These are phyloP conservation scores for Musa troglodytarum DNA, from an alignment of 176 grass and related monocot genomes.

Conservation along the genomic window DNA sequence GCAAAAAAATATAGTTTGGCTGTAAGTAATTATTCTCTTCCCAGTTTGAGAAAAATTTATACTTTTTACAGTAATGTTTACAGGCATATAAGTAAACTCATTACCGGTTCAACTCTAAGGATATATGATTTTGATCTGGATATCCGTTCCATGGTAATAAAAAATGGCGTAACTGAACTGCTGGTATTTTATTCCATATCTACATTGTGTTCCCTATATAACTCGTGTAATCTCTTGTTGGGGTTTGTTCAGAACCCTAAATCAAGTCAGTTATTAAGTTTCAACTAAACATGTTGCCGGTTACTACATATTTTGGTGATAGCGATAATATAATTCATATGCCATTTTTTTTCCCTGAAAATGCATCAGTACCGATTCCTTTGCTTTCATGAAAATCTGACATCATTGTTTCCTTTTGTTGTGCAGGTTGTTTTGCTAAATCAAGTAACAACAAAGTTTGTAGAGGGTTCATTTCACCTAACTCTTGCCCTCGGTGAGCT, in stretches of 20 bases:
- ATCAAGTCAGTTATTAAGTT: too few relatives aligned
- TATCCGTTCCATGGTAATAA: background rate
- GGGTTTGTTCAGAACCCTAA: too few relatives aligned
- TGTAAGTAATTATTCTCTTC: constrained; percentile 31
- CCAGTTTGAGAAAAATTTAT: background rate
- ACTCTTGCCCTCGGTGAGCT: constrained; percentile 80
- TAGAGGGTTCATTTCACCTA: constrained; percentile 78
- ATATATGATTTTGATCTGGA: background rate
- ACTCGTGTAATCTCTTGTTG: too few relatives aligned
- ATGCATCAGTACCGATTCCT: background rate
- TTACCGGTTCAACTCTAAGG: background rate
- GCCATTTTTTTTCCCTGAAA: background rate
- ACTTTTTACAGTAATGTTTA: background rate
- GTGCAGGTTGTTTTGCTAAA: constrained; percentile 87
- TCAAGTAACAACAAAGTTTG: constrained; percentile 94
- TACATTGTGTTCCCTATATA: too few relatives aligned
- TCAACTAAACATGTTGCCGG: too few relatives aligned
- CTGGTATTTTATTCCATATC: background rate
- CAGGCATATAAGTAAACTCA: background rate
- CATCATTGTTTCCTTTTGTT: constrained; percentile 21
- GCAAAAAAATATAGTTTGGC: constrained; percentile 56
- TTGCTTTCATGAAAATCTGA: background rate
- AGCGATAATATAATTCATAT: background rate
- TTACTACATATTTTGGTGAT: background rate
- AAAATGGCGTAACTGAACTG: background rate